phyloP scores from a whole-genome alignment of 768 basidiomycete genomes.

The Xerocomus brunneocitrinus region DNA sequence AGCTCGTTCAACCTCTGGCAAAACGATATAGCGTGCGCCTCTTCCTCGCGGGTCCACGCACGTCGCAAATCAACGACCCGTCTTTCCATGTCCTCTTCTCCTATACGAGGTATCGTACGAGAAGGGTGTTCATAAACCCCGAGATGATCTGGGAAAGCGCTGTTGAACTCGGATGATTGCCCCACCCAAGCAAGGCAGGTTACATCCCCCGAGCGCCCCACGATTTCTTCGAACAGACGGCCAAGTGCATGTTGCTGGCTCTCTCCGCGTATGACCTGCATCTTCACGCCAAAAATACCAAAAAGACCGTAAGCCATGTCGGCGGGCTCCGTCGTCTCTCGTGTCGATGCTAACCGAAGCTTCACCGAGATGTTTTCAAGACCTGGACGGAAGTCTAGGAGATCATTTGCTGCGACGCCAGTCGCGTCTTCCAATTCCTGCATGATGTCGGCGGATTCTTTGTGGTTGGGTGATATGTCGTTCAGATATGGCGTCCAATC shows the following conservation, averaged over 20 bases:
- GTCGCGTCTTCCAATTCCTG: conserved; percentile 13
- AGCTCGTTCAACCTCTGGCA: conserved; percentile 1
- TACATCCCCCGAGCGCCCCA: conserved; percentile 18
- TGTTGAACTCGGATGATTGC: conserved; percentile 19
- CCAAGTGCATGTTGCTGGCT: conserved; percentile 16
- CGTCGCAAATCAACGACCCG: not conserved
- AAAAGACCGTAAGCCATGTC: conserved; percentile 23
- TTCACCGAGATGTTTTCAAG: conserved; percentile 8
- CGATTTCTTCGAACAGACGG: conserved; percentile 16
- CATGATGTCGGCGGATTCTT: conserved; percentile 12
- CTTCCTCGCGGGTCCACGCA: conserved; percentile 1
- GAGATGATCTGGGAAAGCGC: conserved; percentile 16
- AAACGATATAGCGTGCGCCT: conserved; percentile 2
- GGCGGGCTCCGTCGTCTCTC: conserved; percentile 15
- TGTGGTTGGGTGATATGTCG: conserved; percentile 12
- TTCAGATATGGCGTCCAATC: conserved; percentile 21
- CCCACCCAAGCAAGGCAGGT: conserved; percentile 20
- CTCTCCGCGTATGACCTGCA: conserved; percentile 16
- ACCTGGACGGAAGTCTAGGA: conserved; percentile 13
- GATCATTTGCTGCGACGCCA: not conserved
- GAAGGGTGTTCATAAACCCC: conserved; percentile 5
- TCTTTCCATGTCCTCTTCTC: conserved; percentile 5
- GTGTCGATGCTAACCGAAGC: conserved; percentile 19
- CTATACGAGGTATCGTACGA: conserved; percentile 4
- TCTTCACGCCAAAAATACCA: conserved; percentile 17